These are phyloP conservation scores for Nidularia sp. DNA, from an alignment of 768 basidiomycete species.

Conservation along the genomic window DNA sequence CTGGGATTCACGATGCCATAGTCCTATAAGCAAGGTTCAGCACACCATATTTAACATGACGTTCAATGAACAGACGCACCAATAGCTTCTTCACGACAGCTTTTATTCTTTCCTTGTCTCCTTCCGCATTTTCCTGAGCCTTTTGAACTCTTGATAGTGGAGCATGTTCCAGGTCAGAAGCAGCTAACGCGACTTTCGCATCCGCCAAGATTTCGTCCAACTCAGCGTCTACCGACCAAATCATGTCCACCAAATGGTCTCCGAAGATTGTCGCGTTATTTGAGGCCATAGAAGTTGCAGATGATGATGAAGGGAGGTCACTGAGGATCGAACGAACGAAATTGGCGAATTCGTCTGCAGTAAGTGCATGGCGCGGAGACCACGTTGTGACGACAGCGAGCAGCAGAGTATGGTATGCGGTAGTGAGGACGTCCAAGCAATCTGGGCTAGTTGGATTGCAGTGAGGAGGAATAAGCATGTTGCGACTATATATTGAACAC, in stretches of 20 bases:
- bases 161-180: conserved; percentile 26
- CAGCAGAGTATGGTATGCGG: conserved; percentile 67
- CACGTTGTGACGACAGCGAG: conserved; percentile 55
- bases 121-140: conserved; percentile 50
- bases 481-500: conserved; percentile 41
- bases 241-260: conserved; percentile 71
- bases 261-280: conserved; percentile 47
- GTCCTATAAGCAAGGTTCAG: conserved; percentile 34
- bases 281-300: conserved; percentile 44
- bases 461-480: conserved; percentile 56
- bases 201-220: conserved; percentile 68
- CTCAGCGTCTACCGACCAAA: conserved; percentile 79
- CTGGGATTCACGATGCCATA: conserved; percentile 51
- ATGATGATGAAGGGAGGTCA: conserved; percentile 68
- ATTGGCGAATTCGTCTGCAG: conserved; percentile 46
- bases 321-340: conserved; percentile 63
- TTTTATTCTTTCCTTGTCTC: conserved; percentile 59
- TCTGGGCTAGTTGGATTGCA: conserved; percentile 51
- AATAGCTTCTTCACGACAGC: conserved; percentile 57
- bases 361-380: conserved; percentile 42
- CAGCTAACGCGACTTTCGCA: conserved; percentile 37
- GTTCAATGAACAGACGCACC: conserved; percentile 32
- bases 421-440: conserved; percentile 53
- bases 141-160: conserved; percentile 17
- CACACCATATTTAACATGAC: too few relatives aligned